phyloP scores from a whole-genome alignment of 768 basidiomycete genomes.

The Psilocybe cyanescens region DNA sequence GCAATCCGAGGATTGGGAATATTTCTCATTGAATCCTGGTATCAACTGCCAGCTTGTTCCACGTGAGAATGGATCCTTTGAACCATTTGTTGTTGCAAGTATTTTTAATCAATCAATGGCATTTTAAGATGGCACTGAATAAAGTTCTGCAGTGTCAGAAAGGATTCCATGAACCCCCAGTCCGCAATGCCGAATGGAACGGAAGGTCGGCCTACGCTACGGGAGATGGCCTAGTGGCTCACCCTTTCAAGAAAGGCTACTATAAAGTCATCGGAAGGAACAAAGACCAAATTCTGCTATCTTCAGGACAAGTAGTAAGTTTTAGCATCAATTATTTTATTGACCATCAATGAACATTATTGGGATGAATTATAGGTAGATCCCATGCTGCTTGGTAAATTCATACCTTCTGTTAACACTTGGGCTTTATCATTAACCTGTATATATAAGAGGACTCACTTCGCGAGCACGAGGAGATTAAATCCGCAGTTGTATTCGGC shows the following conservation, averaged over 20 bases:
- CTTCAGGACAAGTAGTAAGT: neutral
- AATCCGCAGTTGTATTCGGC: neutral
- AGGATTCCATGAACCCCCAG: neutral
- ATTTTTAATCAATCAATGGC: neutral
- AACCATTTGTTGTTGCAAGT: neutral
- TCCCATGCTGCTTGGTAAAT: neutral
- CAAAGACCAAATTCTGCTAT: neutral
- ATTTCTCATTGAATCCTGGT: constrained; percentile 1
- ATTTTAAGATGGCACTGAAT: neutral
- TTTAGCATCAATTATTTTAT: neutral
- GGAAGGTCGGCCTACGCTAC: neutral
- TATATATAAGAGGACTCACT: neutral
- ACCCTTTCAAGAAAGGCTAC: neutral
- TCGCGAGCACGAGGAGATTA: neutral
- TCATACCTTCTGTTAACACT: neutral
- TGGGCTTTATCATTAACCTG: neutral
- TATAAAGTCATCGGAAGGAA: constrained; percentile 2
- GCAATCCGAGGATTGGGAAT: constrained; percentile 2
- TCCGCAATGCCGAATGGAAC: neutral
- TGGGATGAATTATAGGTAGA: neutral
- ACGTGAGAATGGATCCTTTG: neutral
- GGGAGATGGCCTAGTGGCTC: neutral
- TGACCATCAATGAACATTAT: neutral
- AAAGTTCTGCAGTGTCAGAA: neutral
- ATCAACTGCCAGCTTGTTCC: constrained; percentile 1